Evolutionary conservation across 2,329 filamentous ascomycete species (phyloP).

Genomic region (Neoarthrinium moseri): DNA sequence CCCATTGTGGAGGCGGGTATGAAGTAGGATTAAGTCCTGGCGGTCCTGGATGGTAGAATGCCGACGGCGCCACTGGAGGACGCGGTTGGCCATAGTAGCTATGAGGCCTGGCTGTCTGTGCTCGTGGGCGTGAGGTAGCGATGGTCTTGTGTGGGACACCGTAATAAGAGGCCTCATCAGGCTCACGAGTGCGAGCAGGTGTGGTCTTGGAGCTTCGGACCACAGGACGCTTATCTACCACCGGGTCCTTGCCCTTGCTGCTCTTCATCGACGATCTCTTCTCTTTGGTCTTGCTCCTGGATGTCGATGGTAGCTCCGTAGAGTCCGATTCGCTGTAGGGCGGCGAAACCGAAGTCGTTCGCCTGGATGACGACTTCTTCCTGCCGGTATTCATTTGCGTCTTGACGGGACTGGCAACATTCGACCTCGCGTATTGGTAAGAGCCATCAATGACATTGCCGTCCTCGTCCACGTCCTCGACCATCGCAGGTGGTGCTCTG

Average conservation of each 20-base stretch:
- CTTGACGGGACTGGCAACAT: slow-evolving; percentile 1
- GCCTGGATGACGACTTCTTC: slow-evolving; percentile 39
- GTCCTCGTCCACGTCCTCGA: slow-evolving; percentile 5
- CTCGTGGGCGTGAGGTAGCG: slow-evolving; percentile 35
- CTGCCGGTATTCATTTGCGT: slow-evolving; percentile 40
- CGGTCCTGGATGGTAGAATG: slow-evolving; percentile 29
- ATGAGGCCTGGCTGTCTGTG: slow-evolving; percentile 33
- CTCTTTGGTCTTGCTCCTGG: slow-evolving; percentile 26
- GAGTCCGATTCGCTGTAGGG: slow-evolving; percentile 23
- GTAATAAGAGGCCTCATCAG: slow-evolving; percentile 38
- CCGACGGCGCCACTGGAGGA: slow-evolving; percentile 35
- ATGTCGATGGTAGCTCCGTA: slow-evolving; percentile 33
- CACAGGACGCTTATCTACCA: slow-evolving; percentile 25
- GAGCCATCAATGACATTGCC: not conserved
- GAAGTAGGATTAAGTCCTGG: slow-evolving; percentile 25
- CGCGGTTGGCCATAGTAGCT: slow-evolving; percentile 35
- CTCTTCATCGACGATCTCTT: slow-evolving; percentile 21
- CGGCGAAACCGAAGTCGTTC: slow-evolving; percentile 36
- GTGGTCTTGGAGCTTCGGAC: slow-evolving; percentile 36
- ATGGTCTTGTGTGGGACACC: slow-evolving; percentile 32
- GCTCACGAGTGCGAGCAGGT: slow-evolving; percentile 28
- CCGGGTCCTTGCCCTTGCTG: slow-evolving; percentile 12
- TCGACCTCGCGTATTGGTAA: not conserved
- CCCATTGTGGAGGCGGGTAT: slow-evolving; percentile 22
- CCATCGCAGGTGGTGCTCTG: not conserved